Evolutionary conservation across 345 rosid genomes (phyloP).

Genomic region (Geranium rotundifolium): DNA sequence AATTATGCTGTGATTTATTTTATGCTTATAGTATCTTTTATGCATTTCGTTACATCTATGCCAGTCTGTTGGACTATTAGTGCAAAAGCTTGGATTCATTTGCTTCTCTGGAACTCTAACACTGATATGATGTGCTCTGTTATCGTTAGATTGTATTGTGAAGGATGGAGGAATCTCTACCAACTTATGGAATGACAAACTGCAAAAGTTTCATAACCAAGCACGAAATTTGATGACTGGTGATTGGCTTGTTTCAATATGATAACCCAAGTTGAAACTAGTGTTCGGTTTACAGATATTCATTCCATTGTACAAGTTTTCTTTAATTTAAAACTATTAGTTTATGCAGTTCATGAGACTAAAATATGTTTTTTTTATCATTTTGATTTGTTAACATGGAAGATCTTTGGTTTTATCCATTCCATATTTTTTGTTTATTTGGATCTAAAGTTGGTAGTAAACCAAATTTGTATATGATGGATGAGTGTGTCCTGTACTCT

Average conservation of each 20-base stretch:
- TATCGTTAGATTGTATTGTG: conserved; percentile 20
- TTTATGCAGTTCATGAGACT: neutral
- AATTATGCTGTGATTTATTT: no score
- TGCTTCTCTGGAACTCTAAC: neutral
- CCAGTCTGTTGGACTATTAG: no score
- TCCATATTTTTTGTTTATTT: neutral
- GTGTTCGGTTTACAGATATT: neutral
- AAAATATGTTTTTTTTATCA: neutral
- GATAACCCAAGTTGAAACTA: neutral
- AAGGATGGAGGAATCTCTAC: conserved; percentile 18
- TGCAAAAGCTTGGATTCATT: neutral
- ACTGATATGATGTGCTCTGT: neutral
- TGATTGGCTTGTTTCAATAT: conserved; percentile 2
- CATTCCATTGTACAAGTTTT: no score
- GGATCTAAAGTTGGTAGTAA: neutral
- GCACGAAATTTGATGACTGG: conserved; percentile 26
- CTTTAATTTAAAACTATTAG: neutral
- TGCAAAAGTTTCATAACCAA: conserved; percentile 20
- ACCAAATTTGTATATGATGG: no score
- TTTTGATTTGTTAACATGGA: no score
- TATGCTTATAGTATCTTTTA: no score
- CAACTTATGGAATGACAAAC: conserved; percentile 14
- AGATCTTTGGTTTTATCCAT: no score
- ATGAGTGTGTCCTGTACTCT: no score
- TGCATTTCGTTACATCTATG: no score